Base-by-base conservation (phyloP, 2,329 filamentous ascomycete species). In the Ascocoryne sarcoides region DNA sequence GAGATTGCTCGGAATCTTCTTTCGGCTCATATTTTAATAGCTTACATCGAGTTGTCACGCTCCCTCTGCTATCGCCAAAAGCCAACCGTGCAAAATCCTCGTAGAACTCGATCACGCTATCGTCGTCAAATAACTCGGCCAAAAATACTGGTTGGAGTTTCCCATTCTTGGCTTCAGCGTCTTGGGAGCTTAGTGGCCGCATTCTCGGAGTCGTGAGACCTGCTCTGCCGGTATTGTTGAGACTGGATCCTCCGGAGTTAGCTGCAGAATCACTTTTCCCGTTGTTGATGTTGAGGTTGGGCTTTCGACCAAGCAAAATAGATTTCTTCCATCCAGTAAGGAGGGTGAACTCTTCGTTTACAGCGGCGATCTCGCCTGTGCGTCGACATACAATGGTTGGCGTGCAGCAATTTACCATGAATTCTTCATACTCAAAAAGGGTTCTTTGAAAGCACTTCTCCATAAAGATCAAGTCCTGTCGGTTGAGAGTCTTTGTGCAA, bases 361-460 rank as follows among this genome's bases (percentile, higher is more conserved):
- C 87, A 3, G 86, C 86, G 1, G 88, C 89, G n/a, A 98, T 79
- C 61, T 96, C 92, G 37, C 92, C 92, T 0, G 89, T 95, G 35
- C 92, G 79, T 35, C 92, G 79, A 57, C 87, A 93, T 18, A 96
- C 86, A 43, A 98, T 79, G 0, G 89, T 94, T 0, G 92, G 92
- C 3, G 88, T 93, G 29, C 87, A 87, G 45, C 83, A 87, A 48
- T 87, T 80, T 42, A 85, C 79, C 67, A 95, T 84, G 51, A 93
- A 92, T 49, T 94, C 87, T 58, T 96, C 87, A 55, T 94, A 93
- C 59, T 95, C 88, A 57, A 88, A 87, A 9, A 96, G 70, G 0
- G 87, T 93, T 28, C 92, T 78, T 62, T 98, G 92, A 58, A 96
- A 87, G 56, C 85, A 93, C 64, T 94, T 94, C 62, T 98, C 92